Conservation (phyloP, 1,284 basidiomycete species). For the Ustilago bromivora region DNA sequence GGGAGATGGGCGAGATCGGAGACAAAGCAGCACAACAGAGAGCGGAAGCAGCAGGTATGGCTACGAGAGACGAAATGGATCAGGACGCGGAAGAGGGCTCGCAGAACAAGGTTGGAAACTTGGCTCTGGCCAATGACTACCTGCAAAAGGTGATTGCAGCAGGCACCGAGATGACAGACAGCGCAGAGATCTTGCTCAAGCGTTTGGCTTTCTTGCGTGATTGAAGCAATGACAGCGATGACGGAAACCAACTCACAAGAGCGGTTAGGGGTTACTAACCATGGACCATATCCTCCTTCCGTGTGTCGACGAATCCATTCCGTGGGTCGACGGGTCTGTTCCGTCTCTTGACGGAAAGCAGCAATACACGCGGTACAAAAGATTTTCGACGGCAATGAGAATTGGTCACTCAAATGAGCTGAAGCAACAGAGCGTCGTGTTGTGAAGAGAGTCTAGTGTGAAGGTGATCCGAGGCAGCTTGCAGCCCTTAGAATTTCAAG, state of each 20-base stretch:
- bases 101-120: constrained; percentile 45
- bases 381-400: background rate
- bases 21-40: constrained; percentile 27
- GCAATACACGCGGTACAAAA: background rate
- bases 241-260: too few species aligned
- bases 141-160: constrained; percentile 65
- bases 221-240: constrained; percentile 8
- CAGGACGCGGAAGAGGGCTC: constrained; percentile 20
- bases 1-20: constrained; percentile 68
- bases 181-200: constrained; percentile 65
- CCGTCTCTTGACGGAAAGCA: background rate
- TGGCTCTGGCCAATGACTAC: constrained; percentile 63
- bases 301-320: background rate
- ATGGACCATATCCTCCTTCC: background rate
- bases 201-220: constrained; percentile 56
- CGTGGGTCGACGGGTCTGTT: background rate
- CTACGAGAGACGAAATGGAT: constrained; percentile 25
- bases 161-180: constrained; percentile 61
- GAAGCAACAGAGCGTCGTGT: background rate
- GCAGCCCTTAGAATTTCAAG: constrained; percentile 44
- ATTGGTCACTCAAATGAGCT: background rate
- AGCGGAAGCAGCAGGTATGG: constrained; percentile 10
- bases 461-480: background rate
- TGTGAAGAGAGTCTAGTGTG: background rate
- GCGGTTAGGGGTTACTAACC: background rate